phyloP scores from a whole-genome alignment of 352 stramenopile genomes.

The Phytophthora brassicae region DNA sequence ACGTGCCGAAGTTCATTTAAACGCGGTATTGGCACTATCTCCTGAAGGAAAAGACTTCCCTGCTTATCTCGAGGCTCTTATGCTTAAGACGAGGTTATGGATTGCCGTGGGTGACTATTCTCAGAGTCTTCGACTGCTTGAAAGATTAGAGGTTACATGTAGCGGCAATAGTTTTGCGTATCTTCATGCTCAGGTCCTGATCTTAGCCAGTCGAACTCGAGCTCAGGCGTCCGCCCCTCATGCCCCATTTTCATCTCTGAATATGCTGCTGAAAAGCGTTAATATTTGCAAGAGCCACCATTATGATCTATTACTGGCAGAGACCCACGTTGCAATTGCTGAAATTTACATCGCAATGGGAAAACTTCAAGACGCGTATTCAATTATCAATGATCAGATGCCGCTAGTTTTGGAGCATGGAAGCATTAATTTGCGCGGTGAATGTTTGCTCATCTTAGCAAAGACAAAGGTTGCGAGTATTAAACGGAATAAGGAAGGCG shows the following conservation, averaged over 20 bases:
- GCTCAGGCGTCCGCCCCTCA: conserved; percentile 37
- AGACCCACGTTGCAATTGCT: conserved; percentile 62
- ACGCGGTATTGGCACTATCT: conserved; percentile 47
- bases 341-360: conserved; percentile 69
- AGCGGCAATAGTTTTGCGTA: conserved; percentile 42
- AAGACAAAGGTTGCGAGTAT: conserved; percentile 49
- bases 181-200: conserved; percentile 52
- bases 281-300: conserved; percentile 50
- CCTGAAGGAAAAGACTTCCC: conserved; percentile 47
- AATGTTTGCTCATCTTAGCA: conserved; percentile 58
- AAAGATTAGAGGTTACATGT: conserved; percentile 46
- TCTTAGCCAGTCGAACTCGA: conserved; percentile 44
- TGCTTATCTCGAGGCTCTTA: conserved; percentile 44
- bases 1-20: conserved; percentile 46
- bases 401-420: conserved; percentile 68
- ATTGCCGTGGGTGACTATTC: conserved; percentile 37
- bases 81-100: conserved; percentile 37
- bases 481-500: conserved; percentile 22
- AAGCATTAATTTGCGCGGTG: conserved; percentile 49
- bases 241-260: conserved; percentile 56
- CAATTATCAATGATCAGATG: conserved; percentile 64
- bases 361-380: conserved; percentile 41
- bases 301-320: conserved; percentile 60
- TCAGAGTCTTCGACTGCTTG: conserved; percentile 41
- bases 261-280: conserved; percentile 40